phyloP scores from a whole-genome alignment of 352 stramenopile species.

The Globisporangium solare region DNA sequence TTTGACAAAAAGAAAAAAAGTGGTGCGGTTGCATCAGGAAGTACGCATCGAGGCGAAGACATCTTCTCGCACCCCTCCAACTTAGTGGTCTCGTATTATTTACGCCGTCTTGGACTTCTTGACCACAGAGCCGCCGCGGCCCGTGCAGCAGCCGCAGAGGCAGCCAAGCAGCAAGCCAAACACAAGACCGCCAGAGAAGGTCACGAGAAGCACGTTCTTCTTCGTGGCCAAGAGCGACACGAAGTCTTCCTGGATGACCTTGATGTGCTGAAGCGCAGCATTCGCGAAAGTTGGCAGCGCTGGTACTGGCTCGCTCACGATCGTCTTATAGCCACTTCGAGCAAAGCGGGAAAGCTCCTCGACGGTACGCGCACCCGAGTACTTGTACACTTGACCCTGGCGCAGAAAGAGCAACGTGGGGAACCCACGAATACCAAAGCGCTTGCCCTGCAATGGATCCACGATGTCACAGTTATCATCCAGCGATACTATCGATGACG shows the following conservation, averaged over 20 bases:
- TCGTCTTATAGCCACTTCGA: slow-evolving; percentile 51
- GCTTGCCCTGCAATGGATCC: slow-evolving; percentile 34
- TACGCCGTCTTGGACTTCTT: slow-evolving; percentile 64
- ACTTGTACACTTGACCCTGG: slow-evolving; percentile 80
- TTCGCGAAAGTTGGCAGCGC: slow-evolving; percentile 30
- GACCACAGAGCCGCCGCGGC: slow-evolving; percentile 19
- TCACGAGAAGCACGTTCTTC: slow-evolving; percentile 80
- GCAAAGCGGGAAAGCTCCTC: slow-evolving; percentile 61
- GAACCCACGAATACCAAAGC: slow-evolving; percentile 81
- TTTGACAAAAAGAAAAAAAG: no score
- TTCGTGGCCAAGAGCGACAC: slow-evolving; percentile 63
- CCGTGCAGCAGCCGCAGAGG: slow-evolving; percentile 68
- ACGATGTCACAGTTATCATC: no score
- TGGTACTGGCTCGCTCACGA: slow-evolving; percentile 31
- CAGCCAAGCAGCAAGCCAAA: slow-evolving; percentile 66
- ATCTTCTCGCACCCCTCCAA: no score
- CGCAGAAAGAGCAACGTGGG: slow-evolving; percentile 76
- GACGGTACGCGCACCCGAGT: slow-evolving; percentile 45
- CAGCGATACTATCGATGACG: background rate
- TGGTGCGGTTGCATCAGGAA: no score
- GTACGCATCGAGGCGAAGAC: no score
- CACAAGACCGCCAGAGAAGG: slow-evolving; percentile 60
- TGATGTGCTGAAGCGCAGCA: slow-evolving; percentile 28
- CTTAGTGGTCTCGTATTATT: slow-evolving; percentile 1
- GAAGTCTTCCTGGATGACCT: slow-evolving; percentile 62